Base-by-base conservation (phyloP, 371 early-diverging fungal species). In the Dinochytrium kinnereticum region DNA sequence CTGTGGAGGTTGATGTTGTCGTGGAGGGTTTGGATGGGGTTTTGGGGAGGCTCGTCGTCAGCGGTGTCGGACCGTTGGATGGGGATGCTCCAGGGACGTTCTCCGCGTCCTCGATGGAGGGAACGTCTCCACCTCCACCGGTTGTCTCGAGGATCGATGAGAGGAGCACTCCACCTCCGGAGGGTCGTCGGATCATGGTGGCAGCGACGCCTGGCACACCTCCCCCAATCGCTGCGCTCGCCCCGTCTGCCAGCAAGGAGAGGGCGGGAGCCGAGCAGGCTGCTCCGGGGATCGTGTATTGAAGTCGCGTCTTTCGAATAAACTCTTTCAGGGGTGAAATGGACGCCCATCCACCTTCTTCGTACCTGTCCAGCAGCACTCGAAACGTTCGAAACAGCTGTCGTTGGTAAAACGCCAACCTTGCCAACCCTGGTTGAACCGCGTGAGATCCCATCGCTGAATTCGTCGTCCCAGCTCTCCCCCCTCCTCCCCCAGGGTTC, bases 311-410 rank as follows among this genome's bases (percentile, higher is more conserved):
- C 39, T 51, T 66, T 17, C 71, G 26, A 10, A 76, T 44, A 40
- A 72, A 72, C 3, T 72, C 77, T 21, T 73, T 38, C 34, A 76
- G 30, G 30, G 70, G 64, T 19, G 50, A 21, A 30, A 76, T 64
- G 5, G 77, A 61, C 2, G 77, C 68, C 72, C 73, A 72, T 28
- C 66, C 36, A 10, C 77, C 72, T 24, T 72, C 69, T 51, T 61
- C 73, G 59, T 68, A 76, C 15, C 33, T 31, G 51, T 76, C 77
- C n/a, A 76, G 61, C 37, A 73, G 64, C 17, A 66, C 34, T 2
- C 73, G 73, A 38, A 76, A 55, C 30, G 73, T 64, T 21, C 51
- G 36, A 53, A 65, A 73, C 30, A 69, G 34, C 19, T 68, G 34
- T 7, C 55, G 31, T 49, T 71, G 77, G 38, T 33, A 34, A 7